These are phyloP conservation scores for Leccinum disarticulatum DNA, from an alignment of 768 basidiomycete species.

Conservation along the genomic window DNA sequence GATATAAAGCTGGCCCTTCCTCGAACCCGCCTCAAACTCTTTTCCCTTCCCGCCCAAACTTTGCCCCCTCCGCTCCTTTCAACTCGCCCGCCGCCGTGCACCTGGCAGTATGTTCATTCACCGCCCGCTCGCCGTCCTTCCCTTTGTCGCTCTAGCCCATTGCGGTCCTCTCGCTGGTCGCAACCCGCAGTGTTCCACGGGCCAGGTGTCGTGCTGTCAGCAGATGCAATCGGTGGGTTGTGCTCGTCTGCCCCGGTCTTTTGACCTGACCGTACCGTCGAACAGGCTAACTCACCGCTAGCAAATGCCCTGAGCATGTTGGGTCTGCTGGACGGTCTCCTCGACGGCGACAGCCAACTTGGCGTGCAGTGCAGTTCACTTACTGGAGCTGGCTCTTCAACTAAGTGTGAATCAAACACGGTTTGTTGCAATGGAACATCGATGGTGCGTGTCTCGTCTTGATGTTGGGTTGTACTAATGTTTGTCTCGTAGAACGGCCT, in stretches of 20 bases:
- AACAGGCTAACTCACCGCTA: slow-evolving; percentile 14
- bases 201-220: slow-evolving; percentile 23
- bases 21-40: slow-evolving; percentile 8
- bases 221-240: slow-evolving; percentile 18
- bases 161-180: slow-evolving; percentile 23
- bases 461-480: too few species aligned
- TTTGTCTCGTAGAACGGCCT: slow-evolving; percentile 18
- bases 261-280: slow-evolving; percentile 9
- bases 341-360: slow-evolving; percentile 5
- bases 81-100: slow-evolving; percentile 5
- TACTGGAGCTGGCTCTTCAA: slow-evolving; percentile 26
- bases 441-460: slow-evolving; percentile 11
- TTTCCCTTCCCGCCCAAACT: slow-evolving; percentile 8
- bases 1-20: slow-evolving; percentile 21
- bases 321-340: slow-evolving; percentile 6
- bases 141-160: slow-evolving; percentile 18
- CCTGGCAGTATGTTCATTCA: slow-evolving; percentile 16
- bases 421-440: slow-evolving; percentile 25
- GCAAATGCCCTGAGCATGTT: neutral
- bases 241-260: neutral
- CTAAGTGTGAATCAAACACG: slow-evolving; percentile 15
- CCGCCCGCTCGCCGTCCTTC: slow-evolving; percentile 14
- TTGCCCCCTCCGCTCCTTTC: slow-evolving; percentile 28
- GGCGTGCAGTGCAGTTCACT: slow-evolving; percentile 23
- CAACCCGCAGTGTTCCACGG: slow-evolving; percentile 27